These are phyloP conservation scores for Allium fistulosum DNA, from an alignment of 106 monocot genomes.

Conservation along the genomic window DNA sequence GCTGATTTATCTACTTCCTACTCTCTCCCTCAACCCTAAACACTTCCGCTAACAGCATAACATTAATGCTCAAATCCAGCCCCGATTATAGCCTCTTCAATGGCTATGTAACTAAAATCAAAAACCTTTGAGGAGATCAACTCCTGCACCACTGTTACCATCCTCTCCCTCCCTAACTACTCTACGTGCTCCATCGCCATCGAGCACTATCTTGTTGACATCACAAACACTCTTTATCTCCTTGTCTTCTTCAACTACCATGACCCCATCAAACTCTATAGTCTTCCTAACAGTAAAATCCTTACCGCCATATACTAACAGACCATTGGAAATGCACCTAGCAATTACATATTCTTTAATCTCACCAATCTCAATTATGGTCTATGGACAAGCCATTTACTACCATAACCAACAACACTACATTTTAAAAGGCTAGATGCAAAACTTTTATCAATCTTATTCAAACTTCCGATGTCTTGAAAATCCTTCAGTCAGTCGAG, in stretches of 20 bases:
- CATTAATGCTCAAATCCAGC: slow-evolving; percentile 51
- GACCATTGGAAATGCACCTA: slow-evolving; percentile 77
- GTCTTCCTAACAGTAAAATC: slow-evolving; percentile 51
- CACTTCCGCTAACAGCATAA: slow-evolving; percentile 55
- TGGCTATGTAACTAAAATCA: slow-evolving; percentile 53
- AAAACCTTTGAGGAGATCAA: slow-evolving; percentile 92
- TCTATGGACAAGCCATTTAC: slow-evolving; percentile 42
- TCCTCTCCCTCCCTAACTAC: slow-evolving; percentile 67
- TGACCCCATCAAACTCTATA: slow-evolving; percentile 85
- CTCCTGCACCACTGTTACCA: slow-evolving; percentile 71
- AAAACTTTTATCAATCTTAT: slow-evolving; percentile 73
- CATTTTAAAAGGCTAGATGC: slow-evolving; percentile 79
- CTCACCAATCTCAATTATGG: slow-evolving; percentile 84
- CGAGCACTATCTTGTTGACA: slow-evolving; percentile 41
- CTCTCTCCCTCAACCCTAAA: background rate
- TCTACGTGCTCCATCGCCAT: slow-evolving; percentile 61
- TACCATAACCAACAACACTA: slow-evolving; percentile 52
- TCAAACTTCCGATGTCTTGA: slow-evolving; percentile 67
- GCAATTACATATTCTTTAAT: slow-evolving; percentile 88
- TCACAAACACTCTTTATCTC: slow-evolving; percentile 85
- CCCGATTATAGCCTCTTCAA: slow-evolving; percentile 83
- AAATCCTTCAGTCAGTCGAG: slow-evolving; percentile 69
- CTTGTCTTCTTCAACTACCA: slow-evolving; percentile 94
- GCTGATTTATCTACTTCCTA: background rate
- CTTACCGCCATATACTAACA: slow-evolving; percentile 85